phyloP scores from a whole-genome alignment of 805 yeast genomes.

The Lipomyces mesembrius region DNA sequence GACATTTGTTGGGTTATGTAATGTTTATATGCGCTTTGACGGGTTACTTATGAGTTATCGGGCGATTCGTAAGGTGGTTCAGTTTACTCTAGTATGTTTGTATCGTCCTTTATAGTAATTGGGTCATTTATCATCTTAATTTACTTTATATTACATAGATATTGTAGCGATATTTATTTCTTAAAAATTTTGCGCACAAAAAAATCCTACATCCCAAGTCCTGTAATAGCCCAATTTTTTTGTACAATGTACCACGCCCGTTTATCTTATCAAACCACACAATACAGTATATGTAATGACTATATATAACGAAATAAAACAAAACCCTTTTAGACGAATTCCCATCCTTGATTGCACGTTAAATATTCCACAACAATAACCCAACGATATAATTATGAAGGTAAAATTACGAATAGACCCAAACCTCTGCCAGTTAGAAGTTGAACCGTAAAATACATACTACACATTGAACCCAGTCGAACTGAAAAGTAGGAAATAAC shows the following conservation, averaged over 20 bases:
- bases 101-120: not conserved
- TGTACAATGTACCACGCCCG: not conserved
- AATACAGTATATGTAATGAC: not conserved
- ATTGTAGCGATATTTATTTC: not conserved
- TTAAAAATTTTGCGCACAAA: not conserved
- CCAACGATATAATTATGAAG: no score
- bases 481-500: not conserved
- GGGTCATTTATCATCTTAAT: not conserved
- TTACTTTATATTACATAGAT: not conserved
- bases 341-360: not conserved
- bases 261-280: conserved; percentile 1
- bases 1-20: conserved; percentile 1
- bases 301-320: not conserved
- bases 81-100: not conserved
- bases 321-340: not conserved
- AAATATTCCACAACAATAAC: not conserved
- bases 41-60: not conserved
- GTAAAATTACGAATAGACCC: not conserved
- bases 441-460: conserved; percentile 1
- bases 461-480: not conserved
- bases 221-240: conserved; percentile 2
- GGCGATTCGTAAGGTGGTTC: not conserved
- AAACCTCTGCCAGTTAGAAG: not conserved
- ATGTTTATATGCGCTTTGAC: not conserved
- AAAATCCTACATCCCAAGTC: conserved; percentile 2